Base-by-base conservation (phyloP, 257 asterid genomes). In the Nicotiana obtusifolia region DNA sequence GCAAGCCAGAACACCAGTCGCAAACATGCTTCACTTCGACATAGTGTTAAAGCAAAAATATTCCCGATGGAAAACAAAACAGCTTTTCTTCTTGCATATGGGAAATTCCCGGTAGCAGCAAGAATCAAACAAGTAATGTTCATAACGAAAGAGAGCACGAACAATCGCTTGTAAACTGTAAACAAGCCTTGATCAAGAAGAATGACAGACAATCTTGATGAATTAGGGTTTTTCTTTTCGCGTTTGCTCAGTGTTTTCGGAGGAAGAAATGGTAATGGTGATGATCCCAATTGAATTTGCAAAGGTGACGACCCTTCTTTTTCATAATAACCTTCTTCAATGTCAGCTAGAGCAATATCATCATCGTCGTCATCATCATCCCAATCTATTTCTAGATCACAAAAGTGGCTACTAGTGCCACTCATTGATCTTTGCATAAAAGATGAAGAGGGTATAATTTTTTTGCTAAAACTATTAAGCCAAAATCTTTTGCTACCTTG, bases 171-270 rank as follows among this genome's bases (percentile, higher is more conserved):
- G 90, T 93, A 93, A 9, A 90, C 93, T 0, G 97, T 93, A 91
- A 93, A 91, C 52, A 93, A 85, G 53, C 97, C 97, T 53, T 93
- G 97, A 76, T 93, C 97, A 26, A 93, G 94, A 22, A 93, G 89
- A 11, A 93, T 93, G 1, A 93, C 90, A 0, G 93, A 90, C 7
- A 93, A 87, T 59, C 97, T 69, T 0, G 90, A 80, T 0, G 85
- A 7, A 1, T 79, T 19, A 5, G 84, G 67, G 24, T 85, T 84
- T 0, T 76, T 61, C 5, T 83, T 83, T 26, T 87, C 81, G 5
- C 85, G 78, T 64, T 76, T 85, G 60, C 87, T 83, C 2, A 54
- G 10, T 13, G 82, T 31, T 19, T 85, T 84, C 0, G 83, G 86
- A 41, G 76, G 81, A 41, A 85, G 81, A 35, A 86, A 83, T 14